Base-by-base conservation (phyloP, 140 eudicot species). In the Ambrosia hybrid region DNA sequence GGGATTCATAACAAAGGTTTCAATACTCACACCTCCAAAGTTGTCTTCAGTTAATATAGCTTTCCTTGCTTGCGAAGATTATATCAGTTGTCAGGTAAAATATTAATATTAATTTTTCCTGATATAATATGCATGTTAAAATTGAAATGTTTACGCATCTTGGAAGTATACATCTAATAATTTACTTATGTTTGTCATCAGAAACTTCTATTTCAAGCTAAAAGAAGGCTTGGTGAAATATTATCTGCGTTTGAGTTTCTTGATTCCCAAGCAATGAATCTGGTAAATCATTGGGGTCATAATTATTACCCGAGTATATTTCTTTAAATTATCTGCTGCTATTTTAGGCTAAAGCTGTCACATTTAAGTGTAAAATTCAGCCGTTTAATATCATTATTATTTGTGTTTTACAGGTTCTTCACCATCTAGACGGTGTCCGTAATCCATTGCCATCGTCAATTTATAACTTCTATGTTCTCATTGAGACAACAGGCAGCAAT, bases 181-280 rank as follows among this genome's bases (percentile, higher is more conserved):
- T 21, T 53, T 45, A 78, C 57, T 73, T 60, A 56, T 41, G 65
- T 51, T 74, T 64, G 69, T 14, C 70, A 66, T 39, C 79, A 94
- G 97, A 94, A 90, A 83, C 89, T 94, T 73, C 71, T 94, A 72
- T 65, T 77, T 53, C 89, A 88, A 81, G 99, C 99, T 72, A 90
- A 85, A 76, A 83, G 87, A 68, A 88, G 71, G 72, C 99, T 94
- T 45, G 99, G 99, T 45, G 97, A 94, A 74, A 91, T 94, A 78
- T 79, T 94, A 68, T 94, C 99, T 48, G 99, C 99, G 76, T 94
- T 86, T 80, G 99, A 94, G 59, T 94, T 94, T 85, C 83, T 94
- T 71, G 99, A 94, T 75, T 76, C 81, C 65, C 83, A 81, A 64
- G 82, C 99, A 77, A 85, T 94, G 94, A 82, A 88, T 81, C 83